Evolutionary conservation across 1,139 yeast genomes (phyloP).

Genomic region (Geotrichum australiense): DNA sequence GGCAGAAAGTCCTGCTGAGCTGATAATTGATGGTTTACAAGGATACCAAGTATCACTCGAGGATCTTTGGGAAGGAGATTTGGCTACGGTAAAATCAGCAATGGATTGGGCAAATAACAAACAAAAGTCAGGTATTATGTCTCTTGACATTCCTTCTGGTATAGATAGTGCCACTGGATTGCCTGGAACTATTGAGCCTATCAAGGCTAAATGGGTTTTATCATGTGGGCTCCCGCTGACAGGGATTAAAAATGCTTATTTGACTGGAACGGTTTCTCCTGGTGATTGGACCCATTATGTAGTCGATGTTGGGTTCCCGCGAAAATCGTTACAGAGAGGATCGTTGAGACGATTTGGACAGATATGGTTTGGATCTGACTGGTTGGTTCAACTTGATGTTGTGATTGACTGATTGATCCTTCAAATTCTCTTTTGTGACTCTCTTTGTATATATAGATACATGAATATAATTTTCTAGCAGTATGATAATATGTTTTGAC

Average conservation of each 20-base stretch:
- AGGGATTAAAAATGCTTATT: conserved; percentile 57
- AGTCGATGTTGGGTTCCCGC: conserved; percentile 71
- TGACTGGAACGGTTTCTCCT: conserved; percentile 37
- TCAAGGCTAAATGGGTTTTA: conserved; percentile 48
- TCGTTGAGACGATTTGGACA: conserved; percentile 41
- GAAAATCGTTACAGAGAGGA: conserved; percentile 35
- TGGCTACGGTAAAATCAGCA: conserved; percentile 40
- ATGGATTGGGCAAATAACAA: conserved; percentile 65
- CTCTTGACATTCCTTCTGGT: conserved; percentile 80
- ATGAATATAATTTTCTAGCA: no score
- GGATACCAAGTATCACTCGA: conserved; percentile 70
- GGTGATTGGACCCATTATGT: conserved; percentile 50
- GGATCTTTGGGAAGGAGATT: conserved; percentile 44
- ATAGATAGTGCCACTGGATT: conserved; percentile 81
- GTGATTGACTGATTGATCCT: conserved; percentile 10
- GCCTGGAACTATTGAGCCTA: conserved; percentile 17
- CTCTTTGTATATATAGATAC: no score
- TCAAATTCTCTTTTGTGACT: no score
- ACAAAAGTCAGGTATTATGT: conserved; percentile 47
- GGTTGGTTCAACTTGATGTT: conserved; percentile 27
- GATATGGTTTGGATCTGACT: conserved; percentile 39
- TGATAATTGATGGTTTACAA: conserved; percentile 73
- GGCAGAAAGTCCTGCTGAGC: conserved; percentile 67
- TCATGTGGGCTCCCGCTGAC: conserved; percentile 71
- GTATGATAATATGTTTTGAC: no score